Percentiles rank a stretch among this genome's conserved stretches.
Evolutionary conservation across 148 eudicot species (phyloP).

Genomic region (Nepenthes mirabilis): DNA sequence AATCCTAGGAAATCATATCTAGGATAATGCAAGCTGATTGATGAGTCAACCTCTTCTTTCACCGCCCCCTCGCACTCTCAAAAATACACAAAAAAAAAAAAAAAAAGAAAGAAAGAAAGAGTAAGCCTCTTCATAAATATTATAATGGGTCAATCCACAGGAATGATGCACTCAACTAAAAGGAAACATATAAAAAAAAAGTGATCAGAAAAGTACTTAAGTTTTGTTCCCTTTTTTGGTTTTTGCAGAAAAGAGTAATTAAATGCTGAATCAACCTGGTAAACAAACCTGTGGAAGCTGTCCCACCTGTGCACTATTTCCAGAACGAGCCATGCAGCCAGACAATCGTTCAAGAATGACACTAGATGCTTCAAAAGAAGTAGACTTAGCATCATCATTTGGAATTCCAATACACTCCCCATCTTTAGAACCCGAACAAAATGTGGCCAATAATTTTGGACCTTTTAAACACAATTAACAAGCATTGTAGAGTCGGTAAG

Average conservation of each 20-base stretch:
- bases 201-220: too few species aligned
- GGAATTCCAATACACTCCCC: conserved; percentile 19
- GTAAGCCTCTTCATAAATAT: too few species aligned
- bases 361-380: conserved; percentile 21
- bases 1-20: too few species aligned
- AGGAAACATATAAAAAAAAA: too few species aligned
- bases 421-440: conserved; percentile 38
- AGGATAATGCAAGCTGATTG: too few species aligned
- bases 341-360: conserved; percentile 58
- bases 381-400: conserved; percentile 13
- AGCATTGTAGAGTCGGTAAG: neutral
- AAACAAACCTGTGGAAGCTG: neutral
- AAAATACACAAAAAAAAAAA: too few species aligned
- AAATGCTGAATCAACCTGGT: neutral
- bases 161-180: too few species aligned
- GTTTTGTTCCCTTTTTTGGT: too few species aligned
- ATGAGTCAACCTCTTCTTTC: too few species aligned
- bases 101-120: too few species aligned
- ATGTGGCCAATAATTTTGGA: conserved; percentile 50
- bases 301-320: conserved; percentile 40
- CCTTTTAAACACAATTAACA: conserved; percentile 27
- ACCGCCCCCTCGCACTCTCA: too few species aligned
- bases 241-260: neutral
- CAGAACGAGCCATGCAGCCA: conserved; percentile 40
- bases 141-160: too few species aligned